phyloP scores from a whole-genome alignment of 164 flowering plant species.

The Buxus sempervirens region DNA sequence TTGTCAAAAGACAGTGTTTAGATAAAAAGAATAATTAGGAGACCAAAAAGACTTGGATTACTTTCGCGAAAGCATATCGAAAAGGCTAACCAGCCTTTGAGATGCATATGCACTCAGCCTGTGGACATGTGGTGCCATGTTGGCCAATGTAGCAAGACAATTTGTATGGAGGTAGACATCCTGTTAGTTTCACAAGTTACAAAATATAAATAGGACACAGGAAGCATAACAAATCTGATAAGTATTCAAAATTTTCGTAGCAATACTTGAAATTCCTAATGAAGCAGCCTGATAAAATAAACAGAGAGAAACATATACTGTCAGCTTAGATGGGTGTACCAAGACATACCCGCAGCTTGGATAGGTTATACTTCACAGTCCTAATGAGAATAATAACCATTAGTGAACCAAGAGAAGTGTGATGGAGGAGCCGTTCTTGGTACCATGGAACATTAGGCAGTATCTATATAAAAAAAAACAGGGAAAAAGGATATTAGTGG shows the following conservation, averaged over 20 bases:
- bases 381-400: constrained; percentile 86
- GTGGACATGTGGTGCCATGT: constrained; percentile 97
- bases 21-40: background rate
- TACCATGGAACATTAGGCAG: constrained; percentile 94
- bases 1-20: background rate
- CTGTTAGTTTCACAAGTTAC: constrained; percentile 32
- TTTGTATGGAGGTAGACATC: constrained; percentile 96
- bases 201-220: background rate
- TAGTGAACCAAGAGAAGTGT: constrained; percentile 92
- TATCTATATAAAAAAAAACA: constrained; percentile 45
- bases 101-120: constrained; percentile 94
- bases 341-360: constrained; percentile 77
- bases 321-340: background rate
- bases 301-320: background rate
- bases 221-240: background rate
- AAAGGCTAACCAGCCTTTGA: constrained; percentile 93
- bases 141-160: constrained; percentile 94
- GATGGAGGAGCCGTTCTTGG: constrained; percentile 84
- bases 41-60: constrained; percentile 27
- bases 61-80: constrained; percentile 96
- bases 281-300: background rate
- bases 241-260: too few relatives aligned
- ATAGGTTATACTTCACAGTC: constrained; percentile 89
- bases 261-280: background rate
- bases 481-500: constrained; percentile 6